Evolutionary conservation across 306 rosid species (phyloP).

Genomic region (Corylus americana): DNA sequence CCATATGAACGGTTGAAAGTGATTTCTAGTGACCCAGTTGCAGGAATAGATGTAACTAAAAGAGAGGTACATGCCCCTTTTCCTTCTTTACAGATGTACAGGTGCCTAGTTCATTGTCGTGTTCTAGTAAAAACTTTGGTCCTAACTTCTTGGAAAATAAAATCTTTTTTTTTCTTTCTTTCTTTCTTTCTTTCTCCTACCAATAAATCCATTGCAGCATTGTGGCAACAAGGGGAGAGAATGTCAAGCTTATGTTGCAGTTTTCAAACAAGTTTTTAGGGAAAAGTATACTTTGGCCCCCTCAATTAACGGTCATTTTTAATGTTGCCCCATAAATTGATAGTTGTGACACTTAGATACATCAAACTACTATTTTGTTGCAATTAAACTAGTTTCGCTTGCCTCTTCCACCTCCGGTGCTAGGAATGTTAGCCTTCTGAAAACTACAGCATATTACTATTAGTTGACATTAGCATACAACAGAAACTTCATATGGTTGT

Average conservation of each 20-base stretch:
- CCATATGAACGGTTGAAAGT: conserved; percentile 76
- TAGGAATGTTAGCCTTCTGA: conserved; percentile 1
- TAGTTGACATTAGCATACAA: conserved; percentile 2
- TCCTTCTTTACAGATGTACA: conserved; percentile 6
- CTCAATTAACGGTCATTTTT: no score
- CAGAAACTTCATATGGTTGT: neutral
- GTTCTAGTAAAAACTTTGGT: no score
- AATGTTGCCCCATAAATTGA: no score
- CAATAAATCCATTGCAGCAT: neutral
- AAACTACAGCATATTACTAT: neutral
- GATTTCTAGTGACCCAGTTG: conserved; percentile 56
- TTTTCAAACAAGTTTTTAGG: neutral
- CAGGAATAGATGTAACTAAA: conserved; percentile 69
- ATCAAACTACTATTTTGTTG: no score
- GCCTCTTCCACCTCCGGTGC: no score
- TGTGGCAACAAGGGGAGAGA: neutral
- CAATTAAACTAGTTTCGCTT: neutral
- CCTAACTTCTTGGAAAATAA: no score
- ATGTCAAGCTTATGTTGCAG: neutral
- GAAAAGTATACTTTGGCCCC: no score
- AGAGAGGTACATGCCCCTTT: conserved; percentile 64
- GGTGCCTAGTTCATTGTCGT: neutral
- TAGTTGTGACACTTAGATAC: no score
- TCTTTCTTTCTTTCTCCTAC: neutral
- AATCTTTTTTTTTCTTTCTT: no score